Evolutionary conservation across 228 moss, liverwort and hornwort genomes (phyloP), one percentile per base, ranked within the genome.

Genomic region (Sphagnum fallax): DNA sequence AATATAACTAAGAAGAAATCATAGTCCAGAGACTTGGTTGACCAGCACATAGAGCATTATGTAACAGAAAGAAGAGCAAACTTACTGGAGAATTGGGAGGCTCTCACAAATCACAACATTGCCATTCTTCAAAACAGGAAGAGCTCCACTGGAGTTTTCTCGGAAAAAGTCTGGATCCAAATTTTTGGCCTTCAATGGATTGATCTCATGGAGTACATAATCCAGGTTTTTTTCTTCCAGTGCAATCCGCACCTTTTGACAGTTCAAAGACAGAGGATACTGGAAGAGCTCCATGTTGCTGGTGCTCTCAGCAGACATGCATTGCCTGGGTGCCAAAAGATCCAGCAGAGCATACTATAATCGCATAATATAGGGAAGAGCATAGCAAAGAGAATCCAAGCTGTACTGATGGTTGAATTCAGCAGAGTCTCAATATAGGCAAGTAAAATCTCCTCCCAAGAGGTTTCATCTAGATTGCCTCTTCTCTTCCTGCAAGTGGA

Each of bases 141-240:
- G 87, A 51, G 84, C 75, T 67, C 87, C 89, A 61, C 67, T 78
- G 5, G 87, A 81, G 55, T 90, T 90, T 71, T 87, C 78, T 69
- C 84, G 89, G 68, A 90, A 90, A 68, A 90, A 90, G 4, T 90
- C 89, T 18, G 89, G 87, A 77, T 90, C 89, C 70, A 90, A 70
- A 52, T 90, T 90, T 78, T 78, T 80, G 65, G 82, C 89, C 73
- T 90, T 87, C 81, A 90, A 78, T 64, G 87, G 87, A 73, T 90
- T 90, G 18, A 90, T 84, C 64, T 78, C 80, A 72, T 79, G 80
- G 73, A 82, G 64, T 64, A 77, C 81, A 53, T 90, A 90, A 75
- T 90, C 87, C 64, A 90, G 64, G 48, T 70, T 73, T 69, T 87
- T 90, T 75, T 90, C 89, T 73, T 90, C 89, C 58, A 90, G 87